Conservation (phyloP, 495 filamentous ascomycete genomes). For the Tuber microsphaerosporum region DNA sequence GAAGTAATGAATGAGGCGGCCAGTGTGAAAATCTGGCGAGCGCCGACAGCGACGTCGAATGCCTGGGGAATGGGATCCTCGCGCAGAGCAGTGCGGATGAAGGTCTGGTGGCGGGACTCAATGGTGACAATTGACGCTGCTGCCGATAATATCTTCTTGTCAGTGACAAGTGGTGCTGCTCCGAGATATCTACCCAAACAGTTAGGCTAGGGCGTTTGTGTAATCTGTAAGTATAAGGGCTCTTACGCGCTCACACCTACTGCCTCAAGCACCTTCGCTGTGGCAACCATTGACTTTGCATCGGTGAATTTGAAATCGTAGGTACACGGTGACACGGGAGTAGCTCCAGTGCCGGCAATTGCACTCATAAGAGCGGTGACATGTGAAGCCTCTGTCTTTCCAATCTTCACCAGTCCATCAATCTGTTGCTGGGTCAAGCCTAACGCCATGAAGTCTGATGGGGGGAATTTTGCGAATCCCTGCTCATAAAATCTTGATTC, state of each 20-base stretch:
- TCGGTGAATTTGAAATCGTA: constrained; percentile 60
- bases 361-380: constrained; percentile 52
- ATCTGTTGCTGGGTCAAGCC: constrained; percentile 49
- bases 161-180: constrained; percentile 53
- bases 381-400: constrained; percentile 52
- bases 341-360: constrained; percentile 51
- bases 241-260: constrained; percentile 54
- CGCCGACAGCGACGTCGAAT: constrained; percentile 55
- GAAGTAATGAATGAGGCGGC: constrained; percentile 57
- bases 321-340: constrained; percentile 54
- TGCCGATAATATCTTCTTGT: constrained; percentile 50
- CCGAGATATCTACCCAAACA: constrained; percentile 49
- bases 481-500: constrained; percentile 57
- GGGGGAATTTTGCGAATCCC: constrained; percentile 56
- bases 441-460: constrained; percentile 52
- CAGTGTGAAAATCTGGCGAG: constrained; percentile 56
- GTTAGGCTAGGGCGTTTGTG: background rate
- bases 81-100: constrained; percentile 50
- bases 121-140: constrained; percentile 56
- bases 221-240: background rate
- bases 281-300: constrained; percentile 54
- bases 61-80: constrained; percentile 52
- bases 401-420: constrained; percentile 50
- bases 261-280: constrained; percentile 56
- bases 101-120: constrained; percentile 57